Conservation (phyloP, 208 protist species). For the Trypanosoma congolense region DNA sequence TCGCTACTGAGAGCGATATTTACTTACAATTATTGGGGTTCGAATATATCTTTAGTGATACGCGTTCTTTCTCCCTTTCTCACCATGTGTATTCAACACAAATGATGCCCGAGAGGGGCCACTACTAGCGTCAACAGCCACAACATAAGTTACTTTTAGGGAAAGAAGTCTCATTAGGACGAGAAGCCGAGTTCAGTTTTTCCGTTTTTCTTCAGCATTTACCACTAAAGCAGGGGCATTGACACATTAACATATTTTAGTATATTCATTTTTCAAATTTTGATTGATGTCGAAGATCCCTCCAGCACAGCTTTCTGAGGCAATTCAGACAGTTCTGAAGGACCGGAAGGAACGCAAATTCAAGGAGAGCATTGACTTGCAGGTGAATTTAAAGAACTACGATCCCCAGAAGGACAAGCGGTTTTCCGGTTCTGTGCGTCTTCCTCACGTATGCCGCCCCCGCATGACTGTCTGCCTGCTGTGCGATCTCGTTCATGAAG, state of each 20-base stretch:
- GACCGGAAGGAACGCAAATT: constrained; percentile 93
- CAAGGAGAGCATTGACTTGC: constrained; percentile 98
- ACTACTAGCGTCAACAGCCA: constrained; percentile 16
- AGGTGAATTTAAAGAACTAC: constrained; percentile 99
- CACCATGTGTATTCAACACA: neutral
- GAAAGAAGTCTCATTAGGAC: constrained; percentile 10
- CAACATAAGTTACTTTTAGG: constrained; percentile 9
- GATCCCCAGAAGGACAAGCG: constrained; percentile 99
- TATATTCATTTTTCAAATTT: constrained; percentile 1
- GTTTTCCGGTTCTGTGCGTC: constrained; percentile 96
- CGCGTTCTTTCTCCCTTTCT: constrained; percentile 6
- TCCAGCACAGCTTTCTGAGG: constrained; percentile 68
- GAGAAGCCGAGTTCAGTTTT: constrained; percentile 28
- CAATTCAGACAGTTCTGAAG: constrained; percentile 77
- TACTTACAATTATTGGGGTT: no score
- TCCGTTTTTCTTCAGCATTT: neutral
- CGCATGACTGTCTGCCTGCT: constrained; percentile 96
- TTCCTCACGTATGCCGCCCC: constrained; percentile 92
- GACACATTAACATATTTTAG: constrained; percentile 5
- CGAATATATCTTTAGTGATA: neutral
- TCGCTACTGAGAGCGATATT: no score
- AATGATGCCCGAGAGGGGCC: constrained; percentile 6
- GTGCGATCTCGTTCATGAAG: constrained; percentile 94
- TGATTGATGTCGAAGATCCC: constrained; percentile 85
- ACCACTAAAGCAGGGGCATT: neutral